Conservation (phyloP, 495 filamentous ascomycete genomes). For the Cenococcum geophilum region DNA sequence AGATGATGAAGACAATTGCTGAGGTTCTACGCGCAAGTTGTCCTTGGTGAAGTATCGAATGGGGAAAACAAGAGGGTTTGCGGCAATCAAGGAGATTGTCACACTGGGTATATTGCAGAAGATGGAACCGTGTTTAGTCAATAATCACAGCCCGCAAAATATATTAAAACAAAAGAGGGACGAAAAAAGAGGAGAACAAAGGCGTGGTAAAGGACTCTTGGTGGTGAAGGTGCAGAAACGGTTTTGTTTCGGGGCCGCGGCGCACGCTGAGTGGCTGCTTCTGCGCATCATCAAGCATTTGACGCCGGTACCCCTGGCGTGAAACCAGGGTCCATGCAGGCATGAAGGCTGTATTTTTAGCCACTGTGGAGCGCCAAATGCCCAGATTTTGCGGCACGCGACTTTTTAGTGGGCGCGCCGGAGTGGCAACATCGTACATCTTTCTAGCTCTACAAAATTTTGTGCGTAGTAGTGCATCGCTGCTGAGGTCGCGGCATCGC, state of each 20-base stretch:
- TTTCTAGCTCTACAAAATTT: background rate
- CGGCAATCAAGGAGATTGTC: background rate
- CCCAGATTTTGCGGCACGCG: background rate
- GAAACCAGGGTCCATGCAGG: background rate
- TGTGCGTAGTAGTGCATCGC: background rate
- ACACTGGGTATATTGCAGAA: background rate
- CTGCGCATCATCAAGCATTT: slow-evolving; percentile 6
- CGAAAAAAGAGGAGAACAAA: slow-evolving; percentile 1
- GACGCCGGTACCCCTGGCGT: background rate
- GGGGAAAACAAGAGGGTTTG: background rate
- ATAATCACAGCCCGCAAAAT: slow-evolving; percentile 5
- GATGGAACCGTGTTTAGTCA: slow-evolving; percentile 8
- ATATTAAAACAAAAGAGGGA: slow-evolving; percentile 4
- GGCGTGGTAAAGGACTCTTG: background rate
- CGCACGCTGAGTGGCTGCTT: background rate
- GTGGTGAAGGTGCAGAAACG: background rate
- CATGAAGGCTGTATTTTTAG: background rate
- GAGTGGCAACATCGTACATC: background rate
- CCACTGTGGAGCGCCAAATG: background rate
- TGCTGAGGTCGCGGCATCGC: too few relatives aligned
- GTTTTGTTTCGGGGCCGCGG: background rate
- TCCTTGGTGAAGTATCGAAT: background rate
- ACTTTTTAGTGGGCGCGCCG: background rate
- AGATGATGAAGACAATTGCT: background rate
- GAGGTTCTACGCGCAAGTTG: background rate